These are phyloP conservation scores for Neonectria faginata DNA, from an alignment of 2,329 filamentous ascomycete species.

Conservation along the genomic window DNA sequence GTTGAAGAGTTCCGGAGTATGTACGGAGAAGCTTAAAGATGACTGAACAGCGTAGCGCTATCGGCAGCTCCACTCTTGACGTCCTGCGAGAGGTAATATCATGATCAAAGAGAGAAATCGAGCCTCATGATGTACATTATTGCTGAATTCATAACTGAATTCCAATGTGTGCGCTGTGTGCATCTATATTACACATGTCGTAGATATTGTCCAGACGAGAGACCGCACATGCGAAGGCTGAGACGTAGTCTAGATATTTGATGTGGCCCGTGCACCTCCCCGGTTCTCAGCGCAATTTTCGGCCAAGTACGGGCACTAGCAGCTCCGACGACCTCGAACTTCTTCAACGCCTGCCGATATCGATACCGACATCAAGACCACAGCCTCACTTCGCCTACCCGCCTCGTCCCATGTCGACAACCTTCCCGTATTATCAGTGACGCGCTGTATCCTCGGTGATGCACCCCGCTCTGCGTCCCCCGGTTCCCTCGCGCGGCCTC, in stretches of 20 bases:
- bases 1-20: neutral
- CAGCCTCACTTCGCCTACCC: constrained; percentile 10
- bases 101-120: neutral
- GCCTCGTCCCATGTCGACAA: constrained; percentile 31
- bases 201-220: neutral
- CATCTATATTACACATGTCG: neutral
- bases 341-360: constrained; percentile 16
- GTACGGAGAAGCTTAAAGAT: neutral
- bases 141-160: neutral
- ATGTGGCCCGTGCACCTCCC: constrained; percentile 27
- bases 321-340: constrained; percentile 31
- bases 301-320: constrained; percentile 20
- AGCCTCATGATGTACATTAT: neutral
- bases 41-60: constrained; percentile 1
- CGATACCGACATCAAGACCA: constrained; percentile 19
- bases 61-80: neutral
- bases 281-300: constrained; percentile 29
- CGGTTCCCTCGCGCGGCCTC: constrained; percentile 67
- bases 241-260: neutral
- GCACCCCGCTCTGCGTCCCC: constrained; percentile 56
- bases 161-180: neutral
- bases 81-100: neutral
- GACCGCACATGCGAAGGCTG: neutral
- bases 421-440: constrained; percentile 30
- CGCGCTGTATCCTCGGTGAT: constrained; percentile 50